Evolutionary conservation across 352 stramenopile species (phyloP), one percentile per base, ranked within the genome.

Genomic region (Labyrinthula sp.): DNA sequence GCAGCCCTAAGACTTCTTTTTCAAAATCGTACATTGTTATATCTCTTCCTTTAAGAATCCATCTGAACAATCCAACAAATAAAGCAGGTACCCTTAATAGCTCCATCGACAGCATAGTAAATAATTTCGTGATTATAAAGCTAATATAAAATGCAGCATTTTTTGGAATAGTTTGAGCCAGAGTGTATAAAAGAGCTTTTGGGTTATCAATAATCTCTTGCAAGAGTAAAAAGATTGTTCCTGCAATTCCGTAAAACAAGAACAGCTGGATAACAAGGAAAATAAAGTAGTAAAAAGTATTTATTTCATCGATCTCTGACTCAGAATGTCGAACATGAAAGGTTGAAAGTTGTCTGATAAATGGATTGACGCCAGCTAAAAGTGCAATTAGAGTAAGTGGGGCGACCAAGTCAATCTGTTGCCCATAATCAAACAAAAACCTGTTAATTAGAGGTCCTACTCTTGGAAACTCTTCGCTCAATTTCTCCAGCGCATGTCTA

Each of bases 81-180:
- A 52, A 8, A 20, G 40, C 14, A 3, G 43, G 8, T 4, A 52
- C 43, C 23, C 43, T 23, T 9, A 52, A 8, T 15, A 52, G 43
- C 43, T 52, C 43, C 29, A 52, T 36, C 18, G 31, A 47, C 18
- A 52, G 34, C 43, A 52, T 52, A 31, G 31, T 45, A 20, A 52
- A 52, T 9, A 52, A 35, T 28, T 52, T 52, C 12, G 43, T 35
- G 7, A 52, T 20, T 3, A 52, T 15, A 22, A 52, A 52, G 31
- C 47, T 31, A 12, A 52, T 8, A 28, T 52, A 52, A 23, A 52
- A 52, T 6, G 43, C 43, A 5, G 43, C 43, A 20, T 52, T 52
- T 15, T 28, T 23, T 9, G 43, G 43, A n/a, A 52, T 10, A 12
- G 18, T 52, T 20, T 31, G 14, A 12, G 31, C 43, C 6, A 52